A percentile compares a stretch with the other conserved stretches of the same genome.
Conservation (phyloP, 2,329 filamentous ascomycete species). For the Nemania sp. region DNA sequence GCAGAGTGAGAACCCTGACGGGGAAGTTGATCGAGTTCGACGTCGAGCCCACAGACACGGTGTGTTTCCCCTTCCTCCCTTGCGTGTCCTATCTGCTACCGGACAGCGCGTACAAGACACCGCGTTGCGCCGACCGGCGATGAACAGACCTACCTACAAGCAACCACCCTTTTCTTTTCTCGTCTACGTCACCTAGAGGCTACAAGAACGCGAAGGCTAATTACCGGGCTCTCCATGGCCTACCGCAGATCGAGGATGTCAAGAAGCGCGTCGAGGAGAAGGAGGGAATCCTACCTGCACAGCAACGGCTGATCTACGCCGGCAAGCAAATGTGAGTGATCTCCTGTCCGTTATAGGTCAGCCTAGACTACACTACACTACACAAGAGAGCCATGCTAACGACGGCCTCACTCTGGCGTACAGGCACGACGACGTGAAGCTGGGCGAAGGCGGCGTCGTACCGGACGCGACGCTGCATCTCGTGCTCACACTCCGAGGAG, state of each 20-base stretch:
- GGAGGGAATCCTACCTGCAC: constrained; percentile 95
- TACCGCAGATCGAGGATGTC: constrained; percentile 83
- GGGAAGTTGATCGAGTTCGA: constrained; percentile 99
- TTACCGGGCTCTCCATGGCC: neutral
- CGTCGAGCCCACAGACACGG: constrained; percentile 94
- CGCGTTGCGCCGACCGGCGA: neutral
- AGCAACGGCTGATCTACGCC: constrained; percentile 95
- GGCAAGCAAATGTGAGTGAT: constrained; percentile 94
- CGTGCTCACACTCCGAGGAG: constrained; percentile 92
- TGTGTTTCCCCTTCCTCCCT: constrained; percentile 55
- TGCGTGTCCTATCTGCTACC: neutral
- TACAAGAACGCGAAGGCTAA: constrained; percentile 10
- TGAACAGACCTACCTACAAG: neutral
- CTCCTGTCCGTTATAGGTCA: neutral
- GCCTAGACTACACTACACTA: neutral
- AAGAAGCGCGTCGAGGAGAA: constrained; percentile 99
- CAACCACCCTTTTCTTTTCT: too few species aligned
- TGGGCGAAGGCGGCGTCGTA: constrained; percentile 88
- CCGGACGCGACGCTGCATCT: constrained; percentile 94
- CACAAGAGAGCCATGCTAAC: constrained; percentile 15
- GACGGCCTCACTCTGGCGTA: neutral
- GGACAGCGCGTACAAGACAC: neutral
- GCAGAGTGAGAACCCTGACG: constrained; percentile 96
- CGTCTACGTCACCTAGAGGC: neutral
- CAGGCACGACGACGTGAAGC: constrained; percentile 96